Base-by-base conservation (phyloP, 805 yeast species). In the Pichia membranifaciens region DNA sequence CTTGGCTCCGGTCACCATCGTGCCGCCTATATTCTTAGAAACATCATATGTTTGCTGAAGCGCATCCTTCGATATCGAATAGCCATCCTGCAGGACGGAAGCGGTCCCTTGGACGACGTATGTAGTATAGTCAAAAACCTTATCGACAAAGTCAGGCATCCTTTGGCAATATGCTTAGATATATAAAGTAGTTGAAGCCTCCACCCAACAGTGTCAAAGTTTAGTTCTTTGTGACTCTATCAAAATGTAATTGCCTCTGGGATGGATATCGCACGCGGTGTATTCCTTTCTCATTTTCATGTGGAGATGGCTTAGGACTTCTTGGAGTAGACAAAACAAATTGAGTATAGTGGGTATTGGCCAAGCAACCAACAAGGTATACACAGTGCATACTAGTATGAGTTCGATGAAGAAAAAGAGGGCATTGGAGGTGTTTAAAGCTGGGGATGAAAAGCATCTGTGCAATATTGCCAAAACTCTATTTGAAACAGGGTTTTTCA, bases 401-500 rank as follows among this genome's bases (percentile, higher is more conserved):
- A 3, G 15, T 8, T 6, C 44, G 12, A 5, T 43, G 13, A 38
- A 28, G 16, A 33, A 39, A 12, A 43, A 48, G 23, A 38, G 45
- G 28, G 29, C 51, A 18, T 37, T 52, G 32, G 20, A 41, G 18
- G 47, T 32, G 38, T 57, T 57, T 35, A 53, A 43, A 34, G 35
- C 49, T 17, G 54, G 52, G 17, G 49, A 53, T 39, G 35, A 38
- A 22, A 42, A 10, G 13, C 38, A 25, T 17, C 43, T 74, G 37
- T 60, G 64, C 41, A 44, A 49, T 29, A 52, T 72, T 32, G 62
- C 76, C 4, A 66, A 60, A 18, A 62, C 60, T 46, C 51, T 74
- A 18, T 69, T 65, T 47, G 49, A 57, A 22, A 60, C 67, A 9
- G 71, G 73, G 5, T 62, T 65, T 17, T 75, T 78, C 53, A 74